phyloP scores from a whole-genome alignment of 306 rosid genomes.

The Glycine latifolia region DNA sequence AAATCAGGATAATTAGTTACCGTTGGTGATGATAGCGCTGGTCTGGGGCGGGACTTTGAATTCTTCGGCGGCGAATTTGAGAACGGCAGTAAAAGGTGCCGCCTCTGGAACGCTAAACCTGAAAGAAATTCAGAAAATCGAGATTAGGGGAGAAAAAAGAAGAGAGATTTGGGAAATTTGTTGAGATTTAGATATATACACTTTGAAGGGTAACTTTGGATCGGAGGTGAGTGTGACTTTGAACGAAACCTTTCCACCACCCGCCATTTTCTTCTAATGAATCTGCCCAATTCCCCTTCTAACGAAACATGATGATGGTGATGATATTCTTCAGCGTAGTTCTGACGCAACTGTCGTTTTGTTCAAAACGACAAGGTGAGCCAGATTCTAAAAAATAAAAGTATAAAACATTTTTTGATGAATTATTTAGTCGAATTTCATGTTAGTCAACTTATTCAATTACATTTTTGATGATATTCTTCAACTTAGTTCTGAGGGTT shows the following conservation, averaged over 20 bases:
- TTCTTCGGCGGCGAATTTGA: slow-evolving; percentile 96
- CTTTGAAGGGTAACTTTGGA: slow-evolving; percentile 98
- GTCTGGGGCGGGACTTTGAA: slow-evolving; percentile 99
- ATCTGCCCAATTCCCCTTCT: too few species aligned
- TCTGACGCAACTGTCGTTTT: slow-evolving; percentile 22
- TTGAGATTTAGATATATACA: slow-evolving; percentile 51
- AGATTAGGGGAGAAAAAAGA: neutral
- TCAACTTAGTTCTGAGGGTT: too few species aligned
- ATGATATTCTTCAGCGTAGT: neutral
- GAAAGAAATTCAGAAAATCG: slow-evolving; percentile 24
- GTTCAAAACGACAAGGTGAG: neutral
- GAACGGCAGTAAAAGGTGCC: slow-evolving; percentile 97
- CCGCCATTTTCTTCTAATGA: slow-evolving; percentile 56
- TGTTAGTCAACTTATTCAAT: too few species aligned
- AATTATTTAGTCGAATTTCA: too few species aligned
- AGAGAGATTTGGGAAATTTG: too few species aligned
- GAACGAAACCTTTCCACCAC: slow-evolving; percentile 98
- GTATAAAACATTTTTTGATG: neutral
- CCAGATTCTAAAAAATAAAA: neutral
- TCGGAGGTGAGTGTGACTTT: slow-evolving; percentile 98
- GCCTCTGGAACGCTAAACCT: slow-evolving; percentile 99
- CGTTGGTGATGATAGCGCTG: slow-evolving; percentile 98
- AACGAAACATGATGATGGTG: too few species aligned
- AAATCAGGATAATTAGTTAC: slow-evolving; percentile 42
- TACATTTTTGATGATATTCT: too few species aligned